These are phyloP conservation scores for Triticum monococcum DNA, from an alignment of 176 grass and related monocot species.

Conservation along the genomic window DNA sequence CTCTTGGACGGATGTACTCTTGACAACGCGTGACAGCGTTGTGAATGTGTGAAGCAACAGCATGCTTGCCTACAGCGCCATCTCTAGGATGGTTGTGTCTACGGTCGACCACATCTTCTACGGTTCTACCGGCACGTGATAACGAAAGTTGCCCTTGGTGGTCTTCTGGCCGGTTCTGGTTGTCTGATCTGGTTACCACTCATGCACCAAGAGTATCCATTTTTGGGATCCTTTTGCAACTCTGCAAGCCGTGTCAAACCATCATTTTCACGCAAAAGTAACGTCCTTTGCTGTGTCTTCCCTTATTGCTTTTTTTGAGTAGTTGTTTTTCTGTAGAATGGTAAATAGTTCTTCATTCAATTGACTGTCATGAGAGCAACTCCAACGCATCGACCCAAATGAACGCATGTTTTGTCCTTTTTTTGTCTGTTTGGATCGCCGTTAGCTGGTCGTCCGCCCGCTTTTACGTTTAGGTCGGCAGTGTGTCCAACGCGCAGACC, in stretches of 20 bases:
- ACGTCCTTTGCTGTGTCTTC: too few relatives aligned
- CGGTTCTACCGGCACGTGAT: not conserved
- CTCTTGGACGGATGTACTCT: not conserved
- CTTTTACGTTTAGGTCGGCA: too few relatives aligned
- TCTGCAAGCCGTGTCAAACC: not conserved
- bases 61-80: not conserved
- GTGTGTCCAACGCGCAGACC: too few relatives aligned
- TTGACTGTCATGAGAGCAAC: too few relatives aligned
- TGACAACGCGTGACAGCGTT: not conserved
- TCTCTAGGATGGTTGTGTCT: not conserved
- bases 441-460: too few relatives aligned
- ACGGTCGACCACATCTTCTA: slow-evolving; percentile 7
- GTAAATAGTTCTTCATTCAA: too few relatives aligned
- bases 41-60: slow-evolving; percentile 9
- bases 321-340: too few relatives aligned
- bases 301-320: too few relatives aligned
- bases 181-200: not conserved
- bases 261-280: not conserved
- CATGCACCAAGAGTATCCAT: not conserved
- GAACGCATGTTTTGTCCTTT: too few relatives aligned
- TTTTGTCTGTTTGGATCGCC: too few relatives aligned
- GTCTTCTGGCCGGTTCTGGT: not conserved
- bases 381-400: too few relatives aligned
- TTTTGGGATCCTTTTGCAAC: not conserved
- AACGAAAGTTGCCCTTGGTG: not conserved